phyloP scores from a whole-genome alignment of 2,329 filamentous ascomycete genomes.

The Ceratocystis variospora region DNA sequence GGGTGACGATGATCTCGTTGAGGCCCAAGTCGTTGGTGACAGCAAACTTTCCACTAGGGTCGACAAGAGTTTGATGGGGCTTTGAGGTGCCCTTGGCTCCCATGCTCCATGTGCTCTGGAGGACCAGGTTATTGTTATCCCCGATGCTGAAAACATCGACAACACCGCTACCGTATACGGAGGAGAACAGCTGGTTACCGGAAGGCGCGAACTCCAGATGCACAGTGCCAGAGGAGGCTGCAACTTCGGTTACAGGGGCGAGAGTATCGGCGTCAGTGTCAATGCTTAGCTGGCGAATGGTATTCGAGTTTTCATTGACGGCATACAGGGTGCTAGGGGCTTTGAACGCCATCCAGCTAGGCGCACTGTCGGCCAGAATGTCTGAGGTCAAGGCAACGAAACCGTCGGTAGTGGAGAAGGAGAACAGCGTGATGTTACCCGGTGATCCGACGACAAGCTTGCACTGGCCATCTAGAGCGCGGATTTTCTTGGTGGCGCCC shows the following conservation, averaged over 20 bases:
- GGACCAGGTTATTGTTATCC: conserved; percentile 22
- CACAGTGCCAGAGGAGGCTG: conserved; percentile 25
- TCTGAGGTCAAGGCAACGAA: conserved; percentile 31
- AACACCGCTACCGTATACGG: conserved; percentile 17
- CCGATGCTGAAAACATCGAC: conserved; percentile 27
- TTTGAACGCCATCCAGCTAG: conserved; percentile 36
- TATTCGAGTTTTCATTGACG: conserved; percentile 34
- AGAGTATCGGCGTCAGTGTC: conserved; percentile 24
- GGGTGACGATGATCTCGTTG: conserved; percentile 35
- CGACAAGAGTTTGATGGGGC: conserved; percentile 36
- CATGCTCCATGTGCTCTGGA: conserved; percentile 19
- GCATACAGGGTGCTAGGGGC: conserved; percentile 32
- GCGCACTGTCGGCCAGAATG: conserved; percentile 23
- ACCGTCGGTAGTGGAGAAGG: conserved; percentile 19
- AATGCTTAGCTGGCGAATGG: conserved; percentile 30
- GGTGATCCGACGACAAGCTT: conserved; percentile 32
- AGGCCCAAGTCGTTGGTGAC: conserved; percentile 37
- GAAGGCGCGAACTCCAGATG: conserved; percentile 22
- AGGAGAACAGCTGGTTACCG: conserved; percentile 10
- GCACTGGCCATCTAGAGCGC: not conserved
- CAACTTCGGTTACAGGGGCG: conserved; percentile 28
- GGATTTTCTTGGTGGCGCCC: not conserved
- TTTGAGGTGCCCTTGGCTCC: conserved; percentile 27
- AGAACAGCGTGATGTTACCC: conserved; percentile 31
- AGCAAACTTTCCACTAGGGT: conserved; percentile 37